phyloP scores from a whole-genome alignment of 768 basidiomycete species.

The Cubamyces sp. region DNA sequence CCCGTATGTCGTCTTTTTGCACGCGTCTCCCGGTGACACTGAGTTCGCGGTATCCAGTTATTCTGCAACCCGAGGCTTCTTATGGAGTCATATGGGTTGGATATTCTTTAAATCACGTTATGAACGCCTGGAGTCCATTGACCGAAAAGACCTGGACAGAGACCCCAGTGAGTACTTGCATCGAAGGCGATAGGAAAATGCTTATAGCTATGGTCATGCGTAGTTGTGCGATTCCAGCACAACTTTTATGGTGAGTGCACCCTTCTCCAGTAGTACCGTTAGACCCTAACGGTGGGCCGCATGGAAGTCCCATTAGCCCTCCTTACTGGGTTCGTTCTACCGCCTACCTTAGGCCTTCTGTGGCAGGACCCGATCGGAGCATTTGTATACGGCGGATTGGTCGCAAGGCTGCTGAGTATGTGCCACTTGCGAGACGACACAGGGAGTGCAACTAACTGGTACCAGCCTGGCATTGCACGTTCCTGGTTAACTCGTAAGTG shows the following conservation, averaged over 20 bases:
- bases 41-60: conserved; percentile 47
- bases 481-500: conserved; percentile 69
- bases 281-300: neutral
- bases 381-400: conserved; percentile 72
- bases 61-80: conserved; percentile 70
- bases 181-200: neutral
- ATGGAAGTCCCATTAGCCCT: conserved; percentile 61
- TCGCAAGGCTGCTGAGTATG: conserved; percentile 64
- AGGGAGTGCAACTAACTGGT: neutral
- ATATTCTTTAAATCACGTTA: conserved; percentile 80
- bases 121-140: conserved; percentile 61
- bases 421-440: conserved; percentile 1
- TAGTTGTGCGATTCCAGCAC: conserved; percentile 75
- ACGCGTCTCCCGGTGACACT: neutral
- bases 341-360: conserved; percentile 53
- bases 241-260: conserved; percentile 56
- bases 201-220: neutral
- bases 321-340: conserved; percentile 60
- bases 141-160: conserved; percentile 65
- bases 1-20: conserved; percentile 47
- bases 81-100: conserved; percentile 86
- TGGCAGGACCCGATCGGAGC: conserved; percentile 72
- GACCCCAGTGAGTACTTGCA: conserved; percentile 58
- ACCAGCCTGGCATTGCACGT: conserved; percentile 71
- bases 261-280: neutral